Percentiles rank a stretch among this genome's conserved stretches.
phyloP scores from a whole-genome alignment of 805 yeast species.

The Saturnispora sekii region DNA sequence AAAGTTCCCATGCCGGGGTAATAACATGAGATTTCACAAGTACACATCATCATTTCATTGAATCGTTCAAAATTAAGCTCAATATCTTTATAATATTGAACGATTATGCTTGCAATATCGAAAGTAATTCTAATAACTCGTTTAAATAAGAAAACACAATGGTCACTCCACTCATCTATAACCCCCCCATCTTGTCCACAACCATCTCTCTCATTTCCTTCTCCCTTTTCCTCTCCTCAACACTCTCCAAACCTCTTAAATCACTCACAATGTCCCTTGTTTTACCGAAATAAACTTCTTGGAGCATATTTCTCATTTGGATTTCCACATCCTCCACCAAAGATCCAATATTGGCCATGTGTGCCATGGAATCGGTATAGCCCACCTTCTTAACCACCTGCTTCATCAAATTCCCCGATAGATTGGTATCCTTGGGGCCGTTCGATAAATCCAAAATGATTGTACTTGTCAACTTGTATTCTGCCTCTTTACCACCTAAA shows the following conservation, averaged over 20 bases:
- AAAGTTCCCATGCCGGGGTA: background rate
- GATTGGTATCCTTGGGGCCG: conserved; percentile 25
- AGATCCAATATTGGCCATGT: conserved; percentile 77
- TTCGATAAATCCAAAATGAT: conserved; percentile 63
- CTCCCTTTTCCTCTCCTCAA: conserved; percentile 30
- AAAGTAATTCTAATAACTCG: too few relatives aligned
- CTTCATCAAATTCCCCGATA: conserved; percentile 81
- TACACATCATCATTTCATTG: too few relatives aligned
- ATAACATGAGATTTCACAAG: too few relatives aligned
- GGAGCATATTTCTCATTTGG: conserved; percentile 75
- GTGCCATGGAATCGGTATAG: conserved; percentile 46
- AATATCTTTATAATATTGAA: too few relatives aligned
- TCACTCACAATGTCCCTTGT: conserved; percentile 80
- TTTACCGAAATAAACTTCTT: conserved; percentile 92
- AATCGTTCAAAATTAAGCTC: too few relatives aligned
- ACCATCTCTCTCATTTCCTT: conserved; percentile 28
- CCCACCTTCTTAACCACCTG: conserved; percentile 55
- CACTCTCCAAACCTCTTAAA: conserved; percentile 36
- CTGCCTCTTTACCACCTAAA: conserved; percentile 30
- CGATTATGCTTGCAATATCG: too few relatives aligned
- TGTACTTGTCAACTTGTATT: conserved; percentile 76
- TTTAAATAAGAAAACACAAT: too few relatives aligned
- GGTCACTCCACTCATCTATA: background rate
- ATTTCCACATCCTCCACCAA: conserved; percentile 83
- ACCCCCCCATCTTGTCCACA: background rate